Evolutionary conservation across 495 filamentous ascomycete genomes (phyloP), one percentile per base, ranked within the genome.

Genomic region (Cairneyella variabilis): DNA sequence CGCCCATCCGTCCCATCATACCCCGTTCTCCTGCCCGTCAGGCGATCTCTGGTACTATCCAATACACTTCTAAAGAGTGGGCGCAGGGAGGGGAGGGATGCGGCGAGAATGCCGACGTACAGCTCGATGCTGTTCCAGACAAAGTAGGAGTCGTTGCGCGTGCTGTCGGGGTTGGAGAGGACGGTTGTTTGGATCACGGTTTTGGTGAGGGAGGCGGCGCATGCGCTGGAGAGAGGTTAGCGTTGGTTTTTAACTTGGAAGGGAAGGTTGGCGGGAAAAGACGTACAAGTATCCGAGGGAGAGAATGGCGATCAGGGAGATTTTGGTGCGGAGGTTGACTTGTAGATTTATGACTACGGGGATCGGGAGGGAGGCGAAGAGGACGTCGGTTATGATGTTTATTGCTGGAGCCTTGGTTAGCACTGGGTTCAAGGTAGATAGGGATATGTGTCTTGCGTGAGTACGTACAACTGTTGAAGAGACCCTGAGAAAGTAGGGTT

Each of bases 371-470:
- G 66, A 64, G 0, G 74, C 72, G 46, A 77, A 75, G 8, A 67
- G 28, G 7, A 77, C 53, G 49, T 77, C 74, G 20, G 74, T 77
- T n/a, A 67, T 44, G 28, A 76, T 75, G 46, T 73, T 76, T 43
- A 75, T 61, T 16, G 59, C 69, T 69, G n/a, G n/a, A n/a, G n/a
- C n/a, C n/a, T n/a, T n/a, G n/a, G n/a, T n/a, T n/a, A n/a, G n/a
- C n/a, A n/a, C n/a, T n/a, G n/a, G n/a, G n/a, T n/a, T n/a, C n/a
- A n/a, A n/a, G n/a, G n/a, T n/a, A n/a, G n/a, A n/a, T n/a, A n/a
- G n/a, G n/a, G n/a, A n/a, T n/a, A n/a, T n/a, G n/a, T n/a, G n/a
- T n/a, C n/a, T n/a, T n/a, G n/a, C n/a, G n/a, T n/a, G n/a, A n/a
- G n/a, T n/a, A n/a, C n/a, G n/a, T n/a, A n/a, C n/a, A n/a, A n/a